Evolutionary conservation across 768 basidiomycete genomes (phyloP).

Genomic region (Dioszegia aurantiaca): DNA sequence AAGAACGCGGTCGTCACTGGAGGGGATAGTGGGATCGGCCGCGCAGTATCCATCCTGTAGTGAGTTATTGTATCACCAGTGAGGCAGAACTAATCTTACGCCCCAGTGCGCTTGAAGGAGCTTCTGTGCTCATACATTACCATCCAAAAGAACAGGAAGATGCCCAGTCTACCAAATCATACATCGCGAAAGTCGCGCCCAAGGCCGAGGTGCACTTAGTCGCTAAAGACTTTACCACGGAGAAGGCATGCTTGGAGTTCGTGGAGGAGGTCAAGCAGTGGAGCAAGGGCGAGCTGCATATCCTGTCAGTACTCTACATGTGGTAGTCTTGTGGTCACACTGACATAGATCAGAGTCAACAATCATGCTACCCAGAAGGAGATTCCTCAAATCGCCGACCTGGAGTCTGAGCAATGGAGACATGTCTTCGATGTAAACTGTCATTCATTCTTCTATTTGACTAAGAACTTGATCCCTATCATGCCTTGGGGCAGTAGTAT

Average conservation of each 20-base stretch:
- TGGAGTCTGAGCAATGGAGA: conserved; percentile 56
- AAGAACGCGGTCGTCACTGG: conserved; percentile 58
- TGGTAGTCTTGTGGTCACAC: neutral
- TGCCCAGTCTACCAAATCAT: conserved; percentile 52
- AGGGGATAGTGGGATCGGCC: conserved; percentile 58
- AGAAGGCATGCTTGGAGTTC: conserved; percentile 53
- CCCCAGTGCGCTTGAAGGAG: conserved; percentile 47
- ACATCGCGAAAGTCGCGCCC: conserved; percentile 55
- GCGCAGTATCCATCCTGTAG: conserved; percentile 54
- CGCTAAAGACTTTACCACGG: conserved; percentile 54
- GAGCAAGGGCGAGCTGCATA: conserved; percentile 52
- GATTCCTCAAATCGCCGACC: conserved; percentile 52
- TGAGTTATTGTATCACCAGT: conserved; percentile 19
- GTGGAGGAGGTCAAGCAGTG: conserved; percentile 54
- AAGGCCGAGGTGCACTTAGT: conserved; percentile 53
- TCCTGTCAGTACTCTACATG: conserved; percentile 49
- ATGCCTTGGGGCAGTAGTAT: conserved; percentile 56
- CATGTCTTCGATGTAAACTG: conserved; percentile 46
- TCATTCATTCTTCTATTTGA: conserved; percentile 56
- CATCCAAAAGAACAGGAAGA: conserved; percentile 54
- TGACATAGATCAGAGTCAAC: conserved; percentile 49
- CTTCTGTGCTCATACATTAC: conserved; percentile 34
- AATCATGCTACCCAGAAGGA: conserved; percentile 58
- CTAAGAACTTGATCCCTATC: conserved; percentile 57
- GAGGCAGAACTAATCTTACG: conserved; percentile 17